phyloP scores from a whole-genome alignment of 495 filamentous ascomycete genomes.

The Oleoguttula mirabilis region DNA sequence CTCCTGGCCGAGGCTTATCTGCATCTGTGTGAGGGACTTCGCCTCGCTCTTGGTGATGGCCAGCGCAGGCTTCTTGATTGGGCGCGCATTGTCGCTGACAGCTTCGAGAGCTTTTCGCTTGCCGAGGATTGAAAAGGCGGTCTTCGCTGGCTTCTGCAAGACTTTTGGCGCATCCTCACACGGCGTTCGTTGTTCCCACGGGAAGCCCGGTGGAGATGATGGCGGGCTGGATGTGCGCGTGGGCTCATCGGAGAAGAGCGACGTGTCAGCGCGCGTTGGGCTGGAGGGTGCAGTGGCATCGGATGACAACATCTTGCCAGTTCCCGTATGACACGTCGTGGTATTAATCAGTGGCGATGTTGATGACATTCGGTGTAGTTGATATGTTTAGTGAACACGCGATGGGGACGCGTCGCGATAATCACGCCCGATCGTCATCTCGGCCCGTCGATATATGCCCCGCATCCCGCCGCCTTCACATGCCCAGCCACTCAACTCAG shows the following conservation, averaged over 20 bases:
- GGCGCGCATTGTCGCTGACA: conserved; percentile 5
- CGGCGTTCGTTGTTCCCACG: conserved; percentile 13
- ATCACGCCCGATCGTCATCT: too few species aligned
- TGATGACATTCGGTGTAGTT: too few species aligned
- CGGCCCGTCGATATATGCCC: too few species aligned
- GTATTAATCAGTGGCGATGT: too few species aligned
- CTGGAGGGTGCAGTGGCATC: conserved; percentile 6
- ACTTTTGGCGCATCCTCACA: neutral
- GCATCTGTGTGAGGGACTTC: conserved; percentile 38
- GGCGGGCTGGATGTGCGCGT: conserved; percentile 13
- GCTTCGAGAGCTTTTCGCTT: conserved; percentile 14
- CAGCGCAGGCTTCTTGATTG: conserved; percentile 8
- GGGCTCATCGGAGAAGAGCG: conserved; percentile 16
- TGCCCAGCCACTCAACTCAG: too few species aligned
- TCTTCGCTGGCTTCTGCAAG: neutral
- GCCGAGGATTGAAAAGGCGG: conserved; percentile 16
- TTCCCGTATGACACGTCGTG: too few species aligned
- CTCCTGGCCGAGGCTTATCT: conserved; percentile 52
- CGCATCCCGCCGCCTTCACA: too few species aligned
- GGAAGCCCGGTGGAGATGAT: conserved; percentile 20
- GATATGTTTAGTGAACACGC: too few species aligned
- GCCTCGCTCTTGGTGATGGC: neutral
- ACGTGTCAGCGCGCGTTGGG: conserved; percentile 2
- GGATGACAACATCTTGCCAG: conserved; percentile 3
- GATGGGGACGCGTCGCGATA: too few species aligned